These are phyloP conservation scores for Arthrobotrys iridis DNA, from an alignment of 2,329 filamentous ascomycete genomes.

Conservation along the genomic window DNA sequence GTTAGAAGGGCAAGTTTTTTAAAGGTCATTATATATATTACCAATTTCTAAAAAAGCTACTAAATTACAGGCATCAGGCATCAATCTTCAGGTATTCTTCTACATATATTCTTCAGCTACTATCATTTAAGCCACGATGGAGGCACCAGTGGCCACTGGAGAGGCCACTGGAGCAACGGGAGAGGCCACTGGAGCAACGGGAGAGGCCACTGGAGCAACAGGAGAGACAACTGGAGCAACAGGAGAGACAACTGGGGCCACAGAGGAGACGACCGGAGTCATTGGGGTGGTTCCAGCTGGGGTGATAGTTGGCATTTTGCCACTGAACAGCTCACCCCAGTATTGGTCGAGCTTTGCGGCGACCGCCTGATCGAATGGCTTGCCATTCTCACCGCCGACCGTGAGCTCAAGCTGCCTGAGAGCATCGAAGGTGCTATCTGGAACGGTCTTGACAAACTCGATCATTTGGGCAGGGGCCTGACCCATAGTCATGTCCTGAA, in stretches of 20 bases:
- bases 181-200: too few species aligned
- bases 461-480: conserved; percentile 14
- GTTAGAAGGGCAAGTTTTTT: background rate
- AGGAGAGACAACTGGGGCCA: background rate
- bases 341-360: conserved; percentile 25
- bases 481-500: conserved; percentile 23
- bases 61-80: conserved; percentile 16
- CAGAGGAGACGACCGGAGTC: background rate
- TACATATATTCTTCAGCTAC: background rate
- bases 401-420: conserved; percentile 25
- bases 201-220: background rate
- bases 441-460: conserved; percentile 12
- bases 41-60: conserved; percentile 4
- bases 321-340: conserved; percentile 16
- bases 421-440: conserved; percentile 4
- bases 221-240: background rate
- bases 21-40: conserved; percentile 21
- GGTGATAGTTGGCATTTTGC: conserved; percentile 11
- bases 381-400: conserved; percentile 13
- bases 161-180: background rate
- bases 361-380: conserved; percentile 10
- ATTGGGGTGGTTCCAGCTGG: conserved; percentile 1
- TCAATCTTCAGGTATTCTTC: conserved; percentile 14
- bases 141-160: too few species aligned
- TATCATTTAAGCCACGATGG: conserved; percentile 8